A percentile compares a stretch with the other conserved stretches of the same genome.
These are phyloP conservation scores for Backusella psychrophila DNA, from an alignment of 192 early-diverging fungal genomes.

Conservation along the genomic window DNA sequence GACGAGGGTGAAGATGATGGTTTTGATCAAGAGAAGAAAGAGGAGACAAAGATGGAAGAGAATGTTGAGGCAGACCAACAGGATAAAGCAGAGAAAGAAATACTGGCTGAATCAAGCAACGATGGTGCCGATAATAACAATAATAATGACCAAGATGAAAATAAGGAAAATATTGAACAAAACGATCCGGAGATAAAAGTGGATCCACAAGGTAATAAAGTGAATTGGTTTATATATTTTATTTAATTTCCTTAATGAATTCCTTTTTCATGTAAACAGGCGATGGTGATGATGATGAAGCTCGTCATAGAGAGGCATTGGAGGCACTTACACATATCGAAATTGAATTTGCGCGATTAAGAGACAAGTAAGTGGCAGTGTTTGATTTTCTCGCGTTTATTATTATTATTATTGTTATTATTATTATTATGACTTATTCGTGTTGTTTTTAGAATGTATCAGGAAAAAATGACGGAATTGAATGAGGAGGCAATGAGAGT, in stretches of 20 bases:
- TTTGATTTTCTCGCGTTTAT: neutral
- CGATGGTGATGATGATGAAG: conserved; percentile 36
- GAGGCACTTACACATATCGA: conserved; percentile 54
- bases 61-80: conserved; percentile 14
- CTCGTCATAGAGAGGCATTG: conserved; percentile 47
- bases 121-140: neutral
- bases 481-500: conserved; percentile 53
- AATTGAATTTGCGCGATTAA: conserved; percentile 52
- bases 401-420: too few species aligned
- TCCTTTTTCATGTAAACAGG: neutral
- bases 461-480: conserved; percentile 52
- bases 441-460: conserved; percentile 43
- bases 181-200: neutral
- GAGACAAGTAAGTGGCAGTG: conserved; percentile 48
- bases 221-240: neutral
- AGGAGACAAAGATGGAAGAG: conserved; percentile 17
- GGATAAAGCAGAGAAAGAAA: conserved; percentile 8
- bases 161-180: neutral
- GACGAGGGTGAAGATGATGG: neutral
- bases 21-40: conserved; percentile 5
- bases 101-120: neutral
- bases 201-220: neutral
- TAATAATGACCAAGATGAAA: neutral
- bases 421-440: neutral
- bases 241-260: neutral